phyloP scores from a whole-genome alignment of 2,329 filamentous ascomycete species.

The Fusarium phyllophilum region DNA sequence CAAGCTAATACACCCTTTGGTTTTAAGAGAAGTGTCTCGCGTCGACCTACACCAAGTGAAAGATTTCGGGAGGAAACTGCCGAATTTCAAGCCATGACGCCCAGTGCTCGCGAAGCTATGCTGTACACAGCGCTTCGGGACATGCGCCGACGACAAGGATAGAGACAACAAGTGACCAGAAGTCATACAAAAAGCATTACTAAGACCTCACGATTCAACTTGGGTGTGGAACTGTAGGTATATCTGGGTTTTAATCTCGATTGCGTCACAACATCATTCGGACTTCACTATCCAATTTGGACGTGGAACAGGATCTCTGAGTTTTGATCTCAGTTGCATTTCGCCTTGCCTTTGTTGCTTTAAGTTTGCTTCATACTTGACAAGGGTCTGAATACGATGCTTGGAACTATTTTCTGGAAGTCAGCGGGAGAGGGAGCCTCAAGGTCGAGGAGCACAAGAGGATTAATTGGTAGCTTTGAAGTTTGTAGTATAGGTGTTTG shows the following conservation, averaged over 20 bases:
- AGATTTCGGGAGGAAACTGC: background rate
- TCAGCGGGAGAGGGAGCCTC: background rate
- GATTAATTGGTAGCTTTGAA: background rate
- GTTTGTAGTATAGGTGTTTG: background rate
- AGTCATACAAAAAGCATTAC: background rate
- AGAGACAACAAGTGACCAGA: background rate
- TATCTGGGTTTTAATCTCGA: background rate
- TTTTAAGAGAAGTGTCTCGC: background rate
- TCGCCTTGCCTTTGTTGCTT: background rate
- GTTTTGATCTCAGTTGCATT: conserved; percentile 17
- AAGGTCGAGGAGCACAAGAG: background rate
- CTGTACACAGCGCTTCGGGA: background rate
- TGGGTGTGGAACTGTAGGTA: background rate
- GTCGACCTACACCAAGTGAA: rapidly evolving
- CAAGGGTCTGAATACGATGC: background rate
- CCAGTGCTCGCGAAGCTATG: background rate
- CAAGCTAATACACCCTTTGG: background rate
- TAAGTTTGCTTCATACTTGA: rapidly evolving
- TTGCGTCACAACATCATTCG: background rate
- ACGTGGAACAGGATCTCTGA: conserved; percentile 6
- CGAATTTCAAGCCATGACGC: background rate
- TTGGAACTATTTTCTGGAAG: background rate
- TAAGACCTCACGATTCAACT: background rate
- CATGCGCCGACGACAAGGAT: background rate
- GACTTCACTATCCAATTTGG: conserved; percentile 8